These are phyloP conservation scores for Schwanniomyces etchellsii DNA, from an alignment of 1,139 yeast species.

Conservation along the genomic window DNA sequence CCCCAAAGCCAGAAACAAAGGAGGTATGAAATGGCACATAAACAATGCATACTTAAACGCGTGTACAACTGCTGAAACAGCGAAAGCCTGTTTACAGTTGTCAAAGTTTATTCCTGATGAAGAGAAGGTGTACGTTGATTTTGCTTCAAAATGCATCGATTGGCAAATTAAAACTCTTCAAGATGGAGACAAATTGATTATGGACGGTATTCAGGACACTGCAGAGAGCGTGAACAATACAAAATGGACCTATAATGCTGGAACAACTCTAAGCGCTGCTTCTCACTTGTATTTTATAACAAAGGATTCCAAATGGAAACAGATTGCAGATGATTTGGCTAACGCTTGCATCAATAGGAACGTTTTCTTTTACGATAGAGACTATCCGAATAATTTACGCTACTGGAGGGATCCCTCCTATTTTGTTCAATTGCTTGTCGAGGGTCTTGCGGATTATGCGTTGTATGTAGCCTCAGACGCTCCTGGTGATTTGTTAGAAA, in stretches of 20 bases:
- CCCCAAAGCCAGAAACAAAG: constrained; percentile 37
- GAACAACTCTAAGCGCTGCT: constrained; percentile 57
- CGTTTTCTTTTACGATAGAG: constrained; percentile 60
- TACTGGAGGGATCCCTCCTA: constrained; percentile 64
- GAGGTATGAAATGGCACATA: constrained; percentile 68
- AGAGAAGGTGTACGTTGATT: constrained; percentile 37
- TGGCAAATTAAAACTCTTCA: constrained; percentile 50
- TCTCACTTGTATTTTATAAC: constrained; percentile 49
- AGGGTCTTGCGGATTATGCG: constrained; percentile 65
- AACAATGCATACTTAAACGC: constrained; percentile 55
- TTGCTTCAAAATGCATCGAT: constrained; percentile 50
- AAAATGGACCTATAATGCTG: constrained; percentile 70
- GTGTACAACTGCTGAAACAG: constrained; percentile 69
- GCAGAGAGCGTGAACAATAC: constrained; percentile 40
- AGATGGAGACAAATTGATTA: constrained; percentile 53
- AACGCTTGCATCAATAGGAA: constrained; percentile 53
- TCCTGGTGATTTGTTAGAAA: constrained; percentile 29
- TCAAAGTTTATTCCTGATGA: constrained; percentile 50
- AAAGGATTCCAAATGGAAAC: constrained; percentile 48
- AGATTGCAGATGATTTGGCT: constrained; percentile 55
- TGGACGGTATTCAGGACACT: constrained; percentile 57
- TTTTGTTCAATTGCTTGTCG: constrained; percentile 60
- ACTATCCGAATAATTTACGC: constrained; percentile 50
- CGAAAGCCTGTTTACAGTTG: constrained; percentile 58
- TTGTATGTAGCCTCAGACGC: constrained; percentile 44